Conservation (phyloP, 306 rosid genomes). For the Rubus idaeus region DNA sequence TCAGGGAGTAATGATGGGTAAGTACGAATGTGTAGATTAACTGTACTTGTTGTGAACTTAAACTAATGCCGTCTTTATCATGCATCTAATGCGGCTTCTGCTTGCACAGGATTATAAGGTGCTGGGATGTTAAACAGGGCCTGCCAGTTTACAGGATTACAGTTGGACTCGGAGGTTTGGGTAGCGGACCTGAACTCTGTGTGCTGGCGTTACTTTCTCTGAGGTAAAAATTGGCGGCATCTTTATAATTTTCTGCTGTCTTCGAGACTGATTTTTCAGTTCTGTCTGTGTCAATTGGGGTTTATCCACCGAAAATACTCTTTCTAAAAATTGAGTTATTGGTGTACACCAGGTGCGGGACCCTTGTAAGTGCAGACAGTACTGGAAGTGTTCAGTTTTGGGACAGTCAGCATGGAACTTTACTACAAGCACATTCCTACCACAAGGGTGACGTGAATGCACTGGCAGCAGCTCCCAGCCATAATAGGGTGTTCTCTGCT, state of each 20-base stretch:
- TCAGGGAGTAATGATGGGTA: slow-evolving; percentile 97
- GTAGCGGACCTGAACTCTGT: slow-evolving; percentile 69
- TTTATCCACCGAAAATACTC: slow-evolving; percentile 10
- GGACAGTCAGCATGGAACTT: slow-evolving; percentile 83
- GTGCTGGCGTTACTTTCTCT: slow-evolving; percentile 81
- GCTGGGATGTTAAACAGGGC: slow-evolving; percentile 71
- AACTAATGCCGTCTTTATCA: not conserved
- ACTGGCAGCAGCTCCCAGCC: slow-evolving; percentile 82
- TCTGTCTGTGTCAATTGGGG: slow-evolving; percentile 18
- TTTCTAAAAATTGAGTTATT: slow-evolving; percentile 22
- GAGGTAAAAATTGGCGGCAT: slow-evolving; percentile 46
- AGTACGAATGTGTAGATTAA: slow-evolving; percentile 27
- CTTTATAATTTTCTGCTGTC: slow-evolving; percentile 10
- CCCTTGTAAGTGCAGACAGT: slow-evolving; percentile 98
- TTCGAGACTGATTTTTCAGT: not conserved
- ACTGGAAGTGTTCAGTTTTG: slow-evolving; percentile 96
- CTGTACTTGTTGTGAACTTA: not conserved
- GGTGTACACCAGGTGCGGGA: slow-evolving; percentile 71
- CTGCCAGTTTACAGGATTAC: slow-evolving; percentile 80
- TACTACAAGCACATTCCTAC: slow-evolving; percentile 66
- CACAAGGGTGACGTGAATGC: slow-evolving; percentile 91
- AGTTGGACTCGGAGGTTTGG: slow-evolving; percentile 84
- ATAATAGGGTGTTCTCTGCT: slow-evolving; percentile 83
- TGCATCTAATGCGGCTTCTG: not conserved
- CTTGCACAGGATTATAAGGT: slow-evolving; percentile 58